phyloP scores from a whole-genome alignment of 2,329 filamentous ascomycete species.

The Metarhizium guizhouense region DNA sequence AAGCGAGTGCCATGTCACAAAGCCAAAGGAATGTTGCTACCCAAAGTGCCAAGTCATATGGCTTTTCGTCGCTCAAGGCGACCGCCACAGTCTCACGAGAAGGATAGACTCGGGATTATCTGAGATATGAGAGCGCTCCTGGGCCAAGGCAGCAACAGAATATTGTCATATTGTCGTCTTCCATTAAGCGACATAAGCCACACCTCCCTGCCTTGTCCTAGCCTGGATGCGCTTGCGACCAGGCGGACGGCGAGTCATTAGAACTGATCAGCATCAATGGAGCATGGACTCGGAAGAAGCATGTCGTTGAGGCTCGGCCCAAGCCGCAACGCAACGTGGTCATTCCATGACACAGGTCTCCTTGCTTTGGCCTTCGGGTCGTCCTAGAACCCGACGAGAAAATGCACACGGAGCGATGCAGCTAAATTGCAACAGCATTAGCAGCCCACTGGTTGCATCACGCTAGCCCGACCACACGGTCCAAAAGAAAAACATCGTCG shows the following conservation, averaged over 20 bases:
- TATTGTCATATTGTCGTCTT: neutral
- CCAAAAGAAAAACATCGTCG: neutral
- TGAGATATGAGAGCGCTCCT: neutral
- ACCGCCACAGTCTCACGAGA: conserved; percentile 9
- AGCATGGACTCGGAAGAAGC: neutral
- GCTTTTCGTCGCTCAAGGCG: conserved; percentile 5
- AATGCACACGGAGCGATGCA: neutral
- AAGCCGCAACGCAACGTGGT: neutral
- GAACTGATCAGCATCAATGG: neutral
- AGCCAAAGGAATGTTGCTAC: neutral
- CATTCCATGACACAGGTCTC: neutral
- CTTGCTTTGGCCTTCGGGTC: neutral
- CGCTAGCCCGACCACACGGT: neutral
- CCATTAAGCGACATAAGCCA: neutral
- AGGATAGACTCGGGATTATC: neutral
- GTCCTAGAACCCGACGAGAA: neutral
- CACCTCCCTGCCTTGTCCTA: neutral
- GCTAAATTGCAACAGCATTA: neutral
- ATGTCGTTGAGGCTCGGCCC: neutral
- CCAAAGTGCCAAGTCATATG: conserved; percentile 1
- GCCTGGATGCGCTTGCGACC: neutral
- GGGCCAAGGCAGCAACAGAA: neutral
- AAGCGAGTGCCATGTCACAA: conserved; percentile 1
- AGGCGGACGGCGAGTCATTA: conserved; percentile 4
- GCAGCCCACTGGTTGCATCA: neutral